A percentile compares a stretch with the other conserved stretches of the same genome.
phyloP scores from a whole-genome alignment of 257 asterid genomes.

The Penstemon davidsonii region DNA sequence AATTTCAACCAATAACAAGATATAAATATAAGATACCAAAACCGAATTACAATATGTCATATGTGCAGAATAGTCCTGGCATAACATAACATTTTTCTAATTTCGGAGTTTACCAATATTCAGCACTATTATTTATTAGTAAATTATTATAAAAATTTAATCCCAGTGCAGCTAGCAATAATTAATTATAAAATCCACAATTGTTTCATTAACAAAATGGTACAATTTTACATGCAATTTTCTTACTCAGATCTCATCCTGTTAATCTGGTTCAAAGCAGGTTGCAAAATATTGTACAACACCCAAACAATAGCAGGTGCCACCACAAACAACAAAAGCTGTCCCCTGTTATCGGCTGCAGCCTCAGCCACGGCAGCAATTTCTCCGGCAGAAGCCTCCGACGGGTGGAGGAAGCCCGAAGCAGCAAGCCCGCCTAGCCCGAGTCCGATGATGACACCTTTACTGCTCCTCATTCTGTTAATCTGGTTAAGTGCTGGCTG shows the following conservation, averaged over 20 bases:
- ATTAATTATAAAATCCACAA: not conserved
- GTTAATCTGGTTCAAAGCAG: constrained; percentile 92
- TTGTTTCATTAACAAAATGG: constrained; percentile 26
- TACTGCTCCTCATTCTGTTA: constrained; percentile 67
- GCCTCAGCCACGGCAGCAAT: constrained; percentile 57
- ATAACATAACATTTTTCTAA: too few species aligned
- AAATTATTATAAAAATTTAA: too few species aligned
- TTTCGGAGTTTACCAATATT: too few species aligned
- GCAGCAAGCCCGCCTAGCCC: constrained; percentile 72
- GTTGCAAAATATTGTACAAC: constrained; percentile 75
- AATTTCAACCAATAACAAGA: too few species aligned
- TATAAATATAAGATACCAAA: too few species aligned
- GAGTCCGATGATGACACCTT: constrained; percentile 65
- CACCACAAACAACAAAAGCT: constrained; percentile 71
- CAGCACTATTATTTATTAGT: too few species aligned
- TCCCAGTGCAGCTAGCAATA: too few species aligned
- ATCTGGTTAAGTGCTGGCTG: constrained; percentile 89
- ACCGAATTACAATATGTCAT: too few species aligned
- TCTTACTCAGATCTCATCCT: constrained; percentile 66
- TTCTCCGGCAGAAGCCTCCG: constrained; percentile 60
- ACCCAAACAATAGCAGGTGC: constrained; percentile 93
- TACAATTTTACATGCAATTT: constrained; percentile 28
- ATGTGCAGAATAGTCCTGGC: too few species aligned
- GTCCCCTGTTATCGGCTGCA: constrained; percentile 72
- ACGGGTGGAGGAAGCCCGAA: constrained; percentile 47